Evolutionary conservation across 345 rosid species (phyloP), one percentile per base, ranked within the genome.

Genomic region (Reutealis trisperma): DNA sequence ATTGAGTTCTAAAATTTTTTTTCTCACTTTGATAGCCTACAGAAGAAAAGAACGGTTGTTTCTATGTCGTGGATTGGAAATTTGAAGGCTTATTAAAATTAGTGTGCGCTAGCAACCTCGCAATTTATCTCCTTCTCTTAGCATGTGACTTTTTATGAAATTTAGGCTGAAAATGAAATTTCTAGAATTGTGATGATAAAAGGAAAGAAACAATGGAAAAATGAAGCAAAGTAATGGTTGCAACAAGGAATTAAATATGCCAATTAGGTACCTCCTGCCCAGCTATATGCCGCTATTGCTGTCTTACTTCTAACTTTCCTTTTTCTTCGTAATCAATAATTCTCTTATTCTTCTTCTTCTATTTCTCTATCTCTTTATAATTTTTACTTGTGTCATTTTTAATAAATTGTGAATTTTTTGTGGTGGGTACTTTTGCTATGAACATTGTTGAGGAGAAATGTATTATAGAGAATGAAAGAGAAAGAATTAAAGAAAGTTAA

Each of bases 221-320:
- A 74, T 30, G 84, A 91, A 42, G 80, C 84, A 3, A 86, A 82
- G 81, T 84, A 87, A 13, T 85, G 86, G 90, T 22, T 79, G 67
- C 79, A 77, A 72, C 92, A 81, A 72, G 91, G 83, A 69, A 77
- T 86, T 61, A 87, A 90, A 27, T 87, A 77, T 80, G 72, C 69
- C 41, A 84, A 82, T 63, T 85, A 88, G 73, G 79, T 88, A 63
- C 94, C 97, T 14, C 89, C 90, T 1, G 25, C 66, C 57, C 97
- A 90, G 77, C 93, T 93, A 76, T 95, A 88, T 82, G 87, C 80
- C 51, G 90, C 91, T 24, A 59, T 83, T 74, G 86, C 85, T 63
- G 85, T 88, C 76, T 73, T 91, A 73, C 77, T 87, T 55, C 6
- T 88, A 24, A 80, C 94, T n/a, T 15, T 85, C 90, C 71, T 34